Base-by-base conservation (phyloP, 352 stramenopile species). In the Phytopythium ostracodes region DNA sequence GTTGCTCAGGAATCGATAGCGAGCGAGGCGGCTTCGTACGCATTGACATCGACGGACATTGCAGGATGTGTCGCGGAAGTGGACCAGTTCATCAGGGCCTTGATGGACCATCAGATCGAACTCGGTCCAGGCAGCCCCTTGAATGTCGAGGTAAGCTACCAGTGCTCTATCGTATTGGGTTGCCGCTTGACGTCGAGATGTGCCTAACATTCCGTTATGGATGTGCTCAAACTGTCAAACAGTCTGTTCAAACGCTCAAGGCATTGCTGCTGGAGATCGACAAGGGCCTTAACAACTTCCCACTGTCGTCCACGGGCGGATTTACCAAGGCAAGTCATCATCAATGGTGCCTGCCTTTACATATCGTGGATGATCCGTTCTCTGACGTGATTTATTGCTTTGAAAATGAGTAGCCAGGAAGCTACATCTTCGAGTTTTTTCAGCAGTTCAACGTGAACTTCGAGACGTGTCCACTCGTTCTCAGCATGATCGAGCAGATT, bases 1-100 rank as follows among this genome's bases (percentile, higher is more conserved):
- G 17, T 27, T n/a, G 20, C 33, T 15, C 25, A 91, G 85, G 89
- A 97, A 69, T 94, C 86, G 6, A 83, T 97, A 33, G 91, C 87
- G 0, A 97, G 89, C 40, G 97, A 99, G 12, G 94, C 93, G 14
- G 92, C 97, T 15, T 99, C 96, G 9, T 99, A 99, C 70, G 89
- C 98, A 29, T 71, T 99, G 4, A 98, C 85, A 1, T 98, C 89
- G 22, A 85, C 77, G 9, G 93, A 99, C 64, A 92, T 99, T 53
- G 84, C 84, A n/a, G 91, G 88, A 27, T 98, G 94, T 40, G 91
- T 99, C 20, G 66, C 76, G 8, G 97, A 99, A 77, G 84, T 99
- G 29, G 75, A 97, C 43, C 81, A 91, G 51, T 96, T 94, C 50
- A 85, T 92, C 25, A 76, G 75, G 31, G 83, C 71, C 18, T 66